Percentiles rank a stretch among this genome's conserved stretches.
Conservation (phyloP, 805 yeast genomes). For the Brettanomyces sp. region DNA sequence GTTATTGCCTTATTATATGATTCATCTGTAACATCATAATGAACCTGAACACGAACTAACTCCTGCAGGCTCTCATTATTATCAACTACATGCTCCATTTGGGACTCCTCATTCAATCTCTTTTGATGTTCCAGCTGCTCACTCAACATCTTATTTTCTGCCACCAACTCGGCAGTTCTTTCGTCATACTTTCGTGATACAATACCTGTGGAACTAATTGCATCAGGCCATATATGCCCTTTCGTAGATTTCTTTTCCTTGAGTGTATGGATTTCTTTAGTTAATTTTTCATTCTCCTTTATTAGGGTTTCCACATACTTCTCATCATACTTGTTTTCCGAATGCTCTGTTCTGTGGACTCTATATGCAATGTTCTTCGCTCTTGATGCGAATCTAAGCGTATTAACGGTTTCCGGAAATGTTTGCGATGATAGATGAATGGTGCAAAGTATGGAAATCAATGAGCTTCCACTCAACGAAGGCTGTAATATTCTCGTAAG, state of each 20-base stretch:
- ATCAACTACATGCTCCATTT: conserved; percentile 32
- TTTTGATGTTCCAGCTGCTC: conserved; percentile 65
- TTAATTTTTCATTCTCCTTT: conserved; percentile 53
- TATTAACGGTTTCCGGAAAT: conserved; percentile 73
- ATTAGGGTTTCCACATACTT: conserved; percentile 47
- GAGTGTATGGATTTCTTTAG: conserved; percentile 37
- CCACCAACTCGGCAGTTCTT: conserved; percentile 32
- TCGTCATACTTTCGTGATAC: conserved; percentile 9
- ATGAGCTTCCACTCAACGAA: conserved; percentile 77
- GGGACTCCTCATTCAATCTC: conserved; percentile 43
- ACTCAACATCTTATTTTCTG: conserved; percentile 56
- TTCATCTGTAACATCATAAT: conserved; percentile 15
- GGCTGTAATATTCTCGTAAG: conserved; percentile 86
- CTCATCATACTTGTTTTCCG: conserved; percentile 37
- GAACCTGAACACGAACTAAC: conserved; percentile 34
- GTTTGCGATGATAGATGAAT: conserved; percentile 56
- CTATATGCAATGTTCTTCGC: conserved; percentile 77
- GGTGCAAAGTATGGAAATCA: conserved; percentile 81
- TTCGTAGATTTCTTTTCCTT: not conserved
- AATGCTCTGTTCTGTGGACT: conserved; percentile 30
- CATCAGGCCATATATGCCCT: not conserved
- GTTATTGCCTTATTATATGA: conserved; percentile 33
- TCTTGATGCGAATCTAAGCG: conserved; percentile 84
- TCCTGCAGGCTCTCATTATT: conserved; percentile 54
- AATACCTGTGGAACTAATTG: not conserved